Conservation (phyloP, 176 grass and related monocot species). For the Aechmea fasciata region DNA sequence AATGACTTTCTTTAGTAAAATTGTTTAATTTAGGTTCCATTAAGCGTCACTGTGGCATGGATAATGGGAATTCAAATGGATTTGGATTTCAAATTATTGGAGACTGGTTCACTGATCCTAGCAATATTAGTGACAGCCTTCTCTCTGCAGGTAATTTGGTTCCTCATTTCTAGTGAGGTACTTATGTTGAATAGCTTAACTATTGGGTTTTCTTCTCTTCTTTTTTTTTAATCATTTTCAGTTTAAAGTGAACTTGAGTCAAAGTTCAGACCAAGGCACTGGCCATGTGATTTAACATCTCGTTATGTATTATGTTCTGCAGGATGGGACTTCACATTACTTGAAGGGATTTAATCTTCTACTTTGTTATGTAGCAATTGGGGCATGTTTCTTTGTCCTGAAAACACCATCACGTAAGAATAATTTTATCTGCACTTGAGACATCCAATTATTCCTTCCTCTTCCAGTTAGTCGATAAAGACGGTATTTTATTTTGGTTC, state of each 20-base stretch:
- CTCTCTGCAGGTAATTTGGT: conserved; percentile 53
- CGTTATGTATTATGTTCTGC: conserved; percentile 7
- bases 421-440: neutral
- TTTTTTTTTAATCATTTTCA: neutral
- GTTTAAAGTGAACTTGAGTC: neutral
- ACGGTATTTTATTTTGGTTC: neutral
- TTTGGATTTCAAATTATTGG: conserved; percentile 71
- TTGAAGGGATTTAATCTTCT: conserved; percentile 71
- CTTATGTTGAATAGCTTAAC: too few relatives aligned
- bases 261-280: neutral
- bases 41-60: conserved; percentile 64
- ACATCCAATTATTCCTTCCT: neutral
- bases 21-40: conserved; percentile 42
- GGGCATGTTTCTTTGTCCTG: conserved; percentile 60
- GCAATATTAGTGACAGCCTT: conserved; percentile 56
- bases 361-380: conserved; percentile 53
- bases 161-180: neutral
- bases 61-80: conserved; percentile 85
- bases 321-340: conserved; percentile 89
- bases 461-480: neutral
- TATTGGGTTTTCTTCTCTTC: too few relatives aligned
- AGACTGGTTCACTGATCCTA: conserved; percentile 67
- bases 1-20: conserved; percentile 1
- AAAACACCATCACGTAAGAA: conserved; percentile 34
- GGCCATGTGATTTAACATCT: neutral